Percentiles rank a stretch among this genome's conserved stretches.
These are phyloP conservation scores for Talaromyces trachyspermus DNA, from an alignment of 495 filamentous ascomycete species.

Conservation along the genomic window DNA sequence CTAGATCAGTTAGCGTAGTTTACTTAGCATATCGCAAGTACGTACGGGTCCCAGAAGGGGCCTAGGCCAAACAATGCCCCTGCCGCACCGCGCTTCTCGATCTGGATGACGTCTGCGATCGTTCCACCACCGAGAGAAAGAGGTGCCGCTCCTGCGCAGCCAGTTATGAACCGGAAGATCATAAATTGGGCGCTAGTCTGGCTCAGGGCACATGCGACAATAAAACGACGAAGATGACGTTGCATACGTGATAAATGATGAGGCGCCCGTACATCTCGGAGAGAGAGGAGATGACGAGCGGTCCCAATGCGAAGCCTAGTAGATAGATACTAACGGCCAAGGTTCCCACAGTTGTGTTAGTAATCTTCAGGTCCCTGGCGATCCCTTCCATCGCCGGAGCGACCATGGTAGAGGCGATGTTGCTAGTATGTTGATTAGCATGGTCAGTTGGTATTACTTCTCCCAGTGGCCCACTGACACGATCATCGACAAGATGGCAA, in stretches of 20 bases:
- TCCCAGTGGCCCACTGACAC: neutral
- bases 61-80: conserved; percentile 34
- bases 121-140: conserved; percentile 34
- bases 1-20: conserved; percentile 4
- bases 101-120: conserved; percentile 31
- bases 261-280: conserved; percentile 34
- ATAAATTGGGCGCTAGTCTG: conserved; percentile 33
- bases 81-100: conserved; percentile 25
- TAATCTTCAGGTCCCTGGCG: conserved; percentile 9
- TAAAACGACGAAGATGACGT: conserved; percentile 41
- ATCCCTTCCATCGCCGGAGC: conserved; percentile 17
- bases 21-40: neutral
- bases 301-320: conserved; percentile 28
- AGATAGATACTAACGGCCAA: conserved; percentile 31
- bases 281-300: conserved; percentile 32
- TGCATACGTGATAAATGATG: conserved; percentile 31
- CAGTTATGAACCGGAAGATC: conserved; percentile 32
- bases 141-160: conserved; percentile 30
- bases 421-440: conserved; percentile 10
- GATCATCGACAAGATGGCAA: neutral
- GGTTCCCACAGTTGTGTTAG: conserved; percentile 13
- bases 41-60: conserved; percentile 21
- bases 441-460: neutral
- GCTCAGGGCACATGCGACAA: conserved; percentile 36
- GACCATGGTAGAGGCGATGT: conserved; percentile 22